phyloP scores from a whole-genome alignment of 495 filamentous ascomycete genomes.

The Xylaria scruposa region DNA sequence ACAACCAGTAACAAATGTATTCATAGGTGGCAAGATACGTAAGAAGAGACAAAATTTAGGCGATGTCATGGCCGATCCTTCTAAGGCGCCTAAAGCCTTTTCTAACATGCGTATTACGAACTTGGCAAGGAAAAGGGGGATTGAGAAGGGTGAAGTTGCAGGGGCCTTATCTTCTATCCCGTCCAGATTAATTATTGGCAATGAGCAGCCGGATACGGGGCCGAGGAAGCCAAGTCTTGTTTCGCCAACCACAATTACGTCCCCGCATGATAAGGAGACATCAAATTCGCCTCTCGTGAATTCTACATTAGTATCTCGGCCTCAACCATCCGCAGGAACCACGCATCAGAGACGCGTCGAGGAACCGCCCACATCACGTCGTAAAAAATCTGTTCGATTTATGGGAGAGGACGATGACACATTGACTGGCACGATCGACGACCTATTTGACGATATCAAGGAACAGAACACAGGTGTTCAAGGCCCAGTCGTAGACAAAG shows the following conservation, averaged over 20 bases:
- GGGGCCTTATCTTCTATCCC: constrained; percentile 37
- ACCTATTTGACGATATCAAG: neutral
- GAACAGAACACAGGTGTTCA: neutral
- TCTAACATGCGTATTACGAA: constrained; percentile 33
- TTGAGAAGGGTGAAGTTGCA: constrained; percentile 33
- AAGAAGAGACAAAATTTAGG: constrained; percentile 35
- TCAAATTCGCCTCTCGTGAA: neutral
- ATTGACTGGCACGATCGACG: constrained; percentile 24
- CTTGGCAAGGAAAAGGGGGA: constrained; percentile 37
- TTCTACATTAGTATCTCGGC: neutral
- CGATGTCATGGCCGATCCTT: constrained; percentile 44
- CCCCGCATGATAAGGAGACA: neutral
- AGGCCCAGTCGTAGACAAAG: constrained; percentile 7
- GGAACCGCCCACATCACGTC: constrained; percentile 25
- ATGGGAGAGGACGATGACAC: constrained; percentile 35
- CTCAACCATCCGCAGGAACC: constrained; percentile 2
- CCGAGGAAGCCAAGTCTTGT: neutral
- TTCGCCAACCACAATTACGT: neutral
- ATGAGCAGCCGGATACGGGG: constrained; percentile 11
- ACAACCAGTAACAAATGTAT: constrained; percentile 31
- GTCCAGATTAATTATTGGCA: constrained; percentile 32
- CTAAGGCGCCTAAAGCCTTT: constrained; percentile 44
- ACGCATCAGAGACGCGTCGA: neutral
- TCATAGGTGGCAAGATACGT: constrained; percentile 32
- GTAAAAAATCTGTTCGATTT: constrained; percentile 52